phyloP scores from a whole-genome alignment of 2,329 filamentous ascomycete genomes.

The Ceratocystiopsis brevicomis region DNA sequence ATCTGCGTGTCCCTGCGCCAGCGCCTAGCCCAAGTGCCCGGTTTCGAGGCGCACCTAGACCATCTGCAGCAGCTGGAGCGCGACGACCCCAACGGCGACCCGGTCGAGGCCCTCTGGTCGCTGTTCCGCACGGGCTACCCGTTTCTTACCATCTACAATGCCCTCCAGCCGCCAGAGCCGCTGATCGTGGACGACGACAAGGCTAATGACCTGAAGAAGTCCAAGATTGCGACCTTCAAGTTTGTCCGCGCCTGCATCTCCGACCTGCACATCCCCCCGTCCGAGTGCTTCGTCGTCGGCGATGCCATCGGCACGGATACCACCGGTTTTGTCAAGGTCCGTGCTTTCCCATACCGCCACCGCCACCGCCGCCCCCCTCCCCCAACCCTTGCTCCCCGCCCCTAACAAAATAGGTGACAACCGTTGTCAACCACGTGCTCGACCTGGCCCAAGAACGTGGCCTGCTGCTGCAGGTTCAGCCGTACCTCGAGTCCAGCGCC shows the following conservation, averaged over 20 bases:
- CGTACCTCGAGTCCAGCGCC: slow-evolving; percentile 35
- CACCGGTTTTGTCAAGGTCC: slow-evolving; percentile 86
- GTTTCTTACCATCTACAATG: slow-evolving; percentile 76
- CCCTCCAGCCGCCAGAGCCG: slow-evolving; percentile 49
- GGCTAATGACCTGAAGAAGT: slow-evolving; percentile 48
- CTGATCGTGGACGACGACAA: slow-evolving; percentile 47
- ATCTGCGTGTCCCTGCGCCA: slow-evolving; percentile 76
- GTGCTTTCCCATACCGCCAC: slow-evolving; percentile 9
- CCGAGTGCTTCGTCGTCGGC: slow-evolving; percentile 78
- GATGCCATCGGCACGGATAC: slow-evolving; percentile 90
- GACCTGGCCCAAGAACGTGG: slow-evolving; percentile 68
- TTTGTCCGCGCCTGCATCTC: slow-evolving; percentile 80
- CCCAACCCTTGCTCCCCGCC: not conserved
- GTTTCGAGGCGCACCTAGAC: slow-evolving; percentile 56
- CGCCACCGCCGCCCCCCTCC: not conserved
- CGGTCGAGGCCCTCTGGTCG: slow-evolving; percentile 81
- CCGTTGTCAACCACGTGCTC: slow-evolving; percentile 80
- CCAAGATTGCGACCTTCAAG: slow-evolving; percentile 78
- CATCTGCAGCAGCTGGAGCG: slow-evolving; percentile 51
- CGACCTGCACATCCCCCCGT: slow-evolving; percentile 58
- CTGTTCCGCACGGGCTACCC: slow-evolving; percentile 70
- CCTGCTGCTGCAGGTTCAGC: slow-evolving; percentile 43
- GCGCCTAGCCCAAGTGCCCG: slow-evolving; percentile 65
- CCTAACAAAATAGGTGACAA: slow-evolving; percentile 42
- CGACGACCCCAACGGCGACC: slow-evolving; percentile 46